A percentile compares a stretch with the other conserved stretches of the same genome.
Evolutionary conservation across 1,139 yeast species (phyloP).

Genomic region (Debaryomyces fabryi): DNA sequence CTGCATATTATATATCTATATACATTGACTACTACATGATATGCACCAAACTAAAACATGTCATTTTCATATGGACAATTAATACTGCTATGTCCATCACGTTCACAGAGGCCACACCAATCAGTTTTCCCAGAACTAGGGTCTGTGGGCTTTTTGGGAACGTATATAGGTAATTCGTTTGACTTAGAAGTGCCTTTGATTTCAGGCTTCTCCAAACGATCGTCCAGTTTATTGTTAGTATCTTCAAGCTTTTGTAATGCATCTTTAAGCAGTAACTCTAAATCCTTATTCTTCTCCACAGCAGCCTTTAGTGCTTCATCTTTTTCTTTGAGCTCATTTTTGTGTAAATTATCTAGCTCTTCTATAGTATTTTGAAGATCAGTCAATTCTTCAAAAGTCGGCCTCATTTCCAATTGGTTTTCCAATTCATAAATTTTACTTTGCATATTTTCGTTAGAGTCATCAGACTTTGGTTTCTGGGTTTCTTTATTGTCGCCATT

Average conservation of each 20-base stretch:
- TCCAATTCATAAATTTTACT: constrained; percentile 24
- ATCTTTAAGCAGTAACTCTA: constrained; percentile 22
- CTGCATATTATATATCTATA: neutral
- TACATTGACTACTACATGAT: neutral
- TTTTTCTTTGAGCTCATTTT: constrained; percentile 32
- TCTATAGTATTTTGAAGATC: constrained; percentile 35
- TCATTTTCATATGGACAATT: constrained; percentile 87
- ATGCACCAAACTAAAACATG: constrained; percentile 30
- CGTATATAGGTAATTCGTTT: constrained; percentile 51
- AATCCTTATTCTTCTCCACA: constrained; percentile 21
- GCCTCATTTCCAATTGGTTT: constrained; percentile 32
- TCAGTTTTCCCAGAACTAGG: constrained; percentile 72
- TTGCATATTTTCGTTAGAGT: constrained; percentile 10
- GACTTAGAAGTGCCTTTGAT: constrained; percentile 17
- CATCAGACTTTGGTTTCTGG: constrained; percentile 12
- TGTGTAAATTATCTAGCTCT: constrained; percentile 35
- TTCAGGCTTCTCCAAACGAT: constrained; percentile 12
- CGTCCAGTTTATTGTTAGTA: constrained; percentile 8
- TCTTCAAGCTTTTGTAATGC: constrained; percentile 9
- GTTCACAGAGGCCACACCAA: constrained; percentile 94
- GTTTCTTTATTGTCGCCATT: neutral
- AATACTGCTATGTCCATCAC: constrained; percentile 82
- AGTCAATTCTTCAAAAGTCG: constrained; percentile 34
- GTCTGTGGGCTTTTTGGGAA: constrained; percentile 55
- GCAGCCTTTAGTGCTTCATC: constrained; percentile 30